A percentile compares a stretch with the other conserved stretches of the same genome.
These are phyloP conservation scores for Sclerotinia trifoliorum DNA, from an alignment of 2,329 filamentous ascomycete genomes.

Conservation along the genomic window DNA sequence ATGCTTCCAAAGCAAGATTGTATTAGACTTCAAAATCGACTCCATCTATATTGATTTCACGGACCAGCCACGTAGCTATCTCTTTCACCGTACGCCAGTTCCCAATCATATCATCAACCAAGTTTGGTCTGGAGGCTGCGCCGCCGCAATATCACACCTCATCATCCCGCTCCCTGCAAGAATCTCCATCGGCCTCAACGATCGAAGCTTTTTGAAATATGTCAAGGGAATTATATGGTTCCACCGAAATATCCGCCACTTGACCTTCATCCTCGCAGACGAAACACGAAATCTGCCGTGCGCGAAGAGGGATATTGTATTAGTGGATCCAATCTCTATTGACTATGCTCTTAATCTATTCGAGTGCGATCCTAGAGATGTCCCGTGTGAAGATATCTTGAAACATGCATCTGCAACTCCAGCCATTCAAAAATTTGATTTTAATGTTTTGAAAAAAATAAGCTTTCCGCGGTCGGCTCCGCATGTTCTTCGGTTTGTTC, in stretches of 20 bases:
- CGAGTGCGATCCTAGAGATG: background rate
- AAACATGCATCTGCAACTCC: background rate
- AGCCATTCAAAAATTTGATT: background rate
- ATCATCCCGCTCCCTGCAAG: background rate
- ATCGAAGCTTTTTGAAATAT: background rate
- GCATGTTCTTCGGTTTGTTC: background rate
- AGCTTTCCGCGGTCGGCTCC: no score
- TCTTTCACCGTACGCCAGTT: background rate
- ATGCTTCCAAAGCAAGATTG: background rate
- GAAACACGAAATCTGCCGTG: background rate
- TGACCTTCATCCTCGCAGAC: slow-evolving; percentile 1
- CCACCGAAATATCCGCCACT: background rate
- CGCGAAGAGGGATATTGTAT: background rate
- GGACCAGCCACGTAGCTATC: accelerated
- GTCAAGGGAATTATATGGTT: background rate
- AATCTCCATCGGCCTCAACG: background rate
- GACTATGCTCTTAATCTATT: background rate
- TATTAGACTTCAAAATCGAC: background rate
- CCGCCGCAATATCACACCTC: background rate
- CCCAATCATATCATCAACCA: background rate
- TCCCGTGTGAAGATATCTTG: background rate
- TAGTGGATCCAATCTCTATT: background rate
- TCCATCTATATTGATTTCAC: background rate
- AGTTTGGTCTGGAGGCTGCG: background rate
- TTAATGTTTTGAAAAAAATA: background rate